Conservation (phyloP, 768 basidiomycete genomes). For the Gloeophyllum trabeum region DNA sequence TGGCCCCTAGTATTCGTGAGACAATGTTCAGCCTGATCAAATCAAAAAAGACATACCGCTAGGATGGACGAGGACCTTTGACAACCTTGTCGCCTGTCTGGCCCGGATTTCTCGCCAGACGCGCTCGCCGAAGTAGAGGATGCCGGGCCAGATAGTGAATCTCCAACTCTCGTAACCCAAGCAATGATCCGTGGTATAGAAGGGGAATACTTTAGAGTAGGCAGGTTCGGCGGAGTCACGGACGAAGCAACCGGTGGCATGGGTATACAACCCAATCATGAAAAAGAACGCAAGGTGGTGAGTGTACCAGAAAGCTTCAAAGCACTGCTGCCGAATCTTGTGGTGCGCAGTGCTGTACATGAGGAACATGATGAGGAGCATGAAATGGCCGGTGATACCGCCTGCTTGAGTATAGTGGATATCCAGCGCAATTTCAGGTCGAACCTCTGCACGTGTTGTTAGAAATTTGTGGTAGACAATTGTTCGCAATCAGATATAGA, state of each 20-base stretch:
- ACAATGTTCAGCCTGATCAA: not conserved
- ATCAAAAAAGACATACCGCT: slow-evolving; percentile 42
- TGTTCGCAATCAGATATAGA: not conserved
- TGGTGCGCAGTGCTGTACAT: slow-evolving; percentile 89
- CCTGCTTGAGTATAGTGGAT: slow-evolving; percentile 87
- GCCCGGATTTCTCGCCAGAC: slow-evolving; percentile 77
- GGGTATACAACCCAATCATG: slow-evolving; percentile 82
- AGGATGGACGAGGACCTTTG: slow-evolving; percentile 83
- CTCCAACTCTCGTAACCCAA: slow-evolving; percentile 89
- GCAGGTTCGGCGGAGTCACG: slow-evolving; percentile 75
- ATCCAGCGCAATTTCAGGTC: slow-evolving; percentile 61
- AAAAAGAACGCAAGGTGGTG: slow-evolving; percentile 94
- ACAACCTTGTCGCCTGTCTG: slow-evolving; percentile 64
- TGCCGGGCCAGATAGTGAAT: slow-evolving; percentile 86
- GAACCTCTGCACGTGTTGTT: slow-evolving; percentile 48
- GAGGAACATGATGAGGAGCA: slow-evolving; percentile 87
- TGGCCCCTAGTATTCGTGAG: slow-evolving; percentile 42
- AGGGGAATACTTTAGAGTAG: slow-evolving; percentile 63
- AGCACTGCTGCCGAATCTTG: slow-evolving; percentile 81
- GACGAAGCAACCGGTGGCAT: slow-evolving; percentile 93
- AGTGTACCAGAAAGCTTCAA: slow-evolving; percentile 96
- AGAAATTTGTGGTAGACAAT: not conserved
- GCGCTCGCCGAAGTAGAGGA: slow-evolving; percentile 84
- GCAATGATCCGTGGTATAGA: slow-evolving; percentile 81
- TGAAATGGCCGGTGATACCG: slow-evolving; percentile 92